Conservation (phyloP, 495 filamentous ascomycete species). For the Podospora pseudopauciseta region DNA sequence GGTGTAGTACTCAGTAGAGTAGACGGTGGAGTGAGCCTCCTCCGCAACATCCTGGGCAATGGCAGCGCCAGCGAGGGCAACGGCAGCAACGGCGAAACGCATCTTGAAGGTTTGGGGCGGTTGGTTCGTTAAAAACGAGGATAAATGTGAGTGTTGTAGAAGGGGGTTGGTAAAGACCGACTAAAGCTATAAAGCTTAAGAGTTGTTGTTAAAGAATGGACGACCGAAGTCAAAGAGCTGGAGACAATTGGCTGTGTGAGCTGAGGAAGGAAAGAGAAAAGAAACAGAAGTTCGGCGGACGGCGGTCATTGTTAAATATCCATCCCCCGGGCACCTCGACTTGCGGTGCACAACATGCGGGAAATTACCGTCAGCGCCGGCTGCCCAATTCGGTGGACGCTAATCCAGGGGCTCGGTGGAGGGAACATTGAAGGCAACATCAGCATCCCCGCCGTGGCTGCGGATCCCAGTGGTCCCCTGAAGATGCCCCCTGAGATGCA, state of each 20-base stretch:
- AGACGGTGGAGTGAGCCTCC: conserved; percentile 44
- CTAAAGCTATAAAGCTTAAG: conserved; percentile 43
- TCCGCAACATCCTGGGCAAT: conserved; percentile 21
- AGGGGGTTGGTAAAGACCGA: conserved; percentile 39
- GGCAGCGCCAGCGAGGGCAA: conserved; percentile 51
- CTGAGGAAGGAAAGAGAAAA: conserved; percentile 42
- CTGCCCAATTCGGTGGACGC: conserved; percentile 25
- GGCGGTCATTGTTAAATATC: conserved; percentile 33
- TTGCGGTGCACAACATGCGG: conserved; percentile 18
- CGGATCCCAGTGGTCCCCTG: conserved; percentile 12
- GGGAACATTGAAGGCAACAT: conserved; percentile 18
- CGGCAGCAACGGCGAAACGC: conserved; percentile 48
- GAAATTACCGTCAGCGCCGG: conserved; percentile 33
- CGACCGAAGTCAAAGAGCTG: conserved; percentile 56
- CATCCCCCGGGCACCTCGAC: conserved; percentile 3
- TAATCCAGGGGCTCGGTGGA: conserved; percentile 37
- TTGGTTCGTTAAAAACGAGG: conserved; percentile 37
- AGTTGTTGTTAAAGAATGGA: conserved; percentile 53
- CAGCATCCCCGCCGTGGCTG: conserved; percentile 22
- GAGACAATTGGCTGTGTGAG: conserved; percentile 49
- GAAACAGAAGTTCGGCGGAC: conserved; percentile 26
- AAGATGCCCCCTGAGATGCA: not conserved
- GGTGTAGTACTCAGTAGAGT: conserved; percentile 54
- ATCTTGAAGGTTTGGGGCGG: conserved; percentile 48
- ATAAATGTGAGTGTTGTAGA: conserved; percentile 28